phyloP scores from a whole-genome alignment of 108 stramenopile species.

The Chaetoceros muelleri region DNA sequence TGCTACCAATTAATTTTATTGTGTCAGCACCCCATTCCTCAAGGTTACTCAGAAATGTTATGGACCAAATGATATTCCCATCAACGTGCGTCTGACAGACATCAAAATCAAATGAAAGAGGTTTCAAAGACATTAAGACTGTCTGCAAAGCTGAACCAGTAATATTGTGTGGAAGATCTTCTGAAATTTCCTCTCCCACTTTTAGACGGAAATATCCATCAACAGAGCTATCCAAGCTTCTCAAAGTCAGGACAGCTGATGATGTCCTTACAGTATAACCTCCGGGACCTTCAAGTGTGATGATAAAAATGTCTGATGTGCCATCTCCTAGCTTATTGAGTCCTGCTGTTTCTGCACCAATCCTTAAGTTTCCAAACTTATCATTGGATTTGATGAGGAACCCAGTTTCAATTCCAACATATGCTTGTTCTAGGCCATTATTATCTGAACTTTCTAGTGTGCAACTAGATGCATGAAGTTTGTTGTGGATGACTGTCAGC shows the following conservation, averaged over 20 bases:
- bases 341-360: conserved; percentile 29
- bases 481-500: conserved; percentile 51
- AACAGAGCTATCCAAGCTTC: conserved; percentile 14
- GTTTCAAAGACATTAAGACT: conserved; percentile 25
- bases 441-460: conserved; percentile 20
- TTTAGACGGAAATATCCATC: conserved; percentile 37
- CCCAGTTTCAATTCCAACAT: conserved; percentile 40
- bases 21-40: conserved; percentile 29
- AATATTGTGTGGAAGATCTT: conserved; percentile 40
- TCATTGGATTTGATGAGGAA: conserved; percentile 58
- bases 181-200: conserved; percentile 39
- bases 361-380: conserved; percentile 68
- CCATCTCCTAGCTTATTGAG: conserved; percentile 48
- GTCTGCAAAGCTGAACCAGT: conserved; percentile 37
- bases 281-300: conserved; percentile 34
- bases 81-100: conserved; percentile 5
- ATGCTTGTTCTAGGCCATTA: conserved; percentile 30
- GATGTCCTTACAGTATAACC: conserved; percentile 42
- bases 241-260: conserved; percentile 42
- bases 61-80: conserved; percentile 31
- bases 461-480: conserved; percentile 47
- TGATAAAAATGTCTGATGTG: conserved; percentile 51
- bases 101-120: conserved; percentile 17
- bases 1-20: conserved; percentile 24
- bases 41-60: conserved; percentile 55